phyloP scores from a whole-genome alignment of 2,329 filamentous ascomycete species.

The Ascochyta koolunga region DNA sequence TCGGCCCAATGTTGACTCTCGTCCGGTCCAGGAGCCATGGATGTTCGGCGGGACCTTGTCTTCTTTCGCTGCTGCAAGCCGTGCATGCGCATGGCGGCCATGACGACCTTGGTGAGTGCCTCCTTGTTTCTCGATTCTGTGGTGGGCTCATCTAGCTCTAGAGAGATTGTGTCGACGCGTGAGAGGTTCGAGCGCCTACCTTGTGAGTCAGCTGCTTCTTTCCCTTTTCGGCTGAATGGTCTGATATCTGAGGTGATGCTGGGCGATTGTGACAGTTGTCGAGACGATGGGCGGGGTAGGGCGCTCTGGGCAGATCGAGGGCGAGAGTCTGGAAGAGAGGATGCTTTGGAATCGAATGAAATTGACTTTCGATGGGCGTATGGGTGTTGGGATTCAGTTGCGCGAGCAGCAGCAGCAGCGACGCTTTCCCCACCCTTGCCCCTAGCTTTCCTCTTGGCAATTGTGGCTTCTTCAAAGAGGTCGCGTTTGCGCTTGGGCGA shows the following conservation, averaged over 20 bases:
- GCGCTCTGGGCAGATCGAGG: slow-evolving; percentile 33
- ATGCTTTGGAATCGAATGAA: slow-evolving; percentile 36
- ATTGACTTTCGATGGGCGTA: slow-evolving; percentile 43
- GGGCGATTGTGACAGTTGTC: slow-evolving; percentile 39
- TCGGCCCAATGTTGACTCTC: slow-evolving; percentile 22
- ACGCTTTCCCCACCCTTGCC: slow-evolving; percentile 52
- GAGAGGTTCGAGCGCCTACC: slow-evolving; percentile 42
- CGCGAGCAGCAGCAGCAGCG: slow-evolving; percentile 50
- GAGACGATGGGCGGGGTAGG: slow-evolving; percentile 30
- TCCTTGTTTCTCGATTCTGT: slow-evolving; percentile 56
- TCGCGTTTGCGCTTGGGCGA: slow-evolving; percentile 52
- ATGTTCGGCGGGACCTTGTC: slow-evolving; percentile 33
- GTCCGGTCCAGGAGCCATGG: slow-evolving; percentile 27
- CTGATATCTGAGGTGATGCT: slow-evolving; percentile 42
- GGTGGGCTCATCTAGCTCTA: slow-evolving; percentile 40
- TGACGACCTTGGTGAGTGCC: slow-evolving; percentile 56
- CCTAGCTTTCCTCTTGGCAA: slow-evolving; percentile 51
- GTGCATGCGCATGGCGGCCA: slow-evolving; percentile 61
- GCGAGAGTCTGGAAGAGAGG: slow-evolving; percentile 29
- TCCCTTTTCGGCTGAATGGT: slow-evolving; percentile 42
- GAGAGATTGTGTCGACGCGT: slow-evolving; percentile 41
- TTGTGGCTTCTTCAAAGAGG: slow-evolving; percentile 56
- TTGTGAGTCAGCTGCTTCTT: slow-evolving; percentile 32
- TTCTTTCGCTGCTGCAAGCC: slow-evolving; percentile 55
- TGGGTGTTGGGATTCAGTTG: slow-evolving; percentile 30